Conservation (phyloP, 2,329 filamentous ascomycete genomes). For the Xylariaceae sp. region DNA sequence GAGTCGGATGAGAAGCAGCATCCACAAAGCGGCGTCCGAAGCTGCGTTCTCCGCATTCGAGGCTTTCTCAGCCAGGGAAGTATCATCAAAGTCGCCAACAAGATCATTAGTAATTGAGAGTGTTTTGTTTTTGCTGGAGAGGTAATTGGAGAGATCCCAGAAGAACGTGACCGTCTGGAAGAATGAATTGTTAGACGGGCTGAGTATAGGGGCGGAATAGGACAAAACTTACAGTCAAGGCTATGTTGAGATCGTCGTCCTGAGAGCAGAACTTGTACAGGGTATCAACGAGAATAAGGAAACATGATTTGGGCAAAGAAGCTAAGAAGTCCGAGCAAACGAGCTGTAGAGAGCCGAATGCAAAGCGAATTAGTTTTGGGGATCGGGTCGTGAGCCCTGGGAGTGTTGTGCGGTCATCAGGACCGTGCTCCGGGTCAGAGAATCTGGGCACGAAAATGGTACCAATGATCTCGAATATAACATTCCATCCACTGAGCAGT, state of each 20-base stretch:
- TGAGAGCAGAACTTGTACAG: conserved; percentile 87
- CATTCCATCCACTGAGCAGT: conserved; percentile 76
- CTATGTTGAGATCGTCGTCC: conserved; percentile 88
- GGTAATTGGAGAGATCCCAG: conserved; percentile 89
- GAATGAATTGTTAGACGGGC: conserved; percentile 16
- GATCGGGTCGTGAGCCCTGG: conserved; percentile 52
- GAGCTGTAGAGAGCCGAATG: conserved; percentile 84
- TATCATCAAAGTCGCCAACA: conserved; percentile 50
- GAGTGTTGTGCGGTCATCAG: conserved; percentile 30
- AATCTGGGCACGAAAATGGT: conserved; percentile 62
- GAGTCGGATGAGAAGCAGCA: conserved; percentile 66
- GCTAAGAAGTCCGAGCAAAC: conserved; percentile 92
- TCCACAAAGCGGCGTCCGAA: conserved; percentile 70
- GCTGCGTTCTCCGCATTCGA: conserved; percentile 53
- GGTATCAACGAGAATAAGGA: conserved; percentile 74
- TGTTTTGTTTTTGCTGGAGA: conserved; percentile 56
- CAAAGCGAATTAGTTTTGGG: conserved; percentile 71
- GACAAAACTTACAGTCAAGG: conserved; percentile 66
- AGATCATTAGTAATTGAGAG: conserved; percentile 55
- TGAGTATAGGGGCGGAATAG: neutral
- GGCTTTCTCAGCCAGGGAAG: conserved; percentile 53
- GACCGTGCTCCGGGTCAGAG: conserved; percentile 28
- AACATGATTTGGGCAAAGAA: conserved; percentile 65
- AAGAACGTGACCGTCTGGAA: conserved; percentile 82
- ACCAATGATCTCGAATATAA: conserved; percentile 78